A percentile compares a stretch with the other conserved stretches of the same genome.
phyloP scores from a whole-genome alignment of 2,329 filamentous ascomycete species.

The Cercospora zeina region DNA sequence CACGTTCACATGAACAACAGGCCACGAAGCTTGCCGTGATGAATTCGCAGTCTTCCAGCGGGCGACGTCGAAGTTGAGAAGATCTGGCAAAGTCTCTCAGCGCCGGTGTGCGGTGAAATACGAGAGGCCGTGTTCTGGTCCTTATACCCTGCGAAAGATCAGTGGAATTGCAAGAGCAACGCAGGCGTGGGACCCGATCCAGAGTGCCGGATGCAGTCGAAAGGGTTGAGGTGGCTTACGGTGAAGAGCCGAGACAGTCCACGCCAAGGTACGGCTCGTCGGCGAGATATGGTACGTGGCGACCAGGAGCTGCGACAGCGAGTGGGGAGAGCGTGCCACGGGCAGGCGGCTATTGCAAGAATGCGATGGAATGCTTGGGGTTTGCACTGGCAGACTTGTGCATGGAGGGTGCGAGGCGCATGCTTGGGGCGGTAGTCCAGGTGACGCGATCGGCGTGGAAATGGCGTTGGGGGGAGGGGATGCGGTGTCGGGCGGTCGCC shows the following conservation, averaged over 20 bases:
- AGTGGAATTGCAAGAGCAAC: background rate
- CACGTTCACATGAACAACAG: too few species aligned
- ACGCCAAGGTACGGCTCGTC: background rate
- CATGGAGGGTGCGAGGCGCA: background rate
- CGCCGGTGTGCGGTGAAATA: background rate
- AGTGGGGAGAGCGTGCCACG: background rate
- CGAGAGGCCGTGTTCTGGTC: background rate
- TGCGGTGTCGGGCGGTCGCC: conserved; percentile 8
- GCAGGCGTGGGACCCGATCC: background rate
- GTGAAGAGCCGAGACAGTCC: background rate
- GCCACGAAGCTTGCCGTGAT: background rate
- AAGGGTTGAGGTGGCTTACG: background rate
- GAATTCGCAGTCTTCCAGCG: background rate
- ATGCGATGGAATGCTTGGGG: background rate
- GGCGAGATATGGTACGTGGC: background rate
- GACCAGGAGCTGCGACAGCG: background rate
- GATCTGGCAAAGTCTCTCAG: background rate
- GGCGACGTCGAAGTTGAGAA: background rate
- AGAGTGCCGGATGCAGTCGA: background rate
- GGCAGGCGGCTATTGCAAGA: background rate
- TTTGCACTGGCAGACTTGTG: background rate
- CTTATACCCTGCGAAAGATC: background rate
- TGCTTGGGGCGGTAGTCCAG: background rate
- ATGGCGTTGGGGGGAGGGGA: conserved; percentile 4
- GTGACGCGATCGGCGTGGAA: conserved; percentile 9